These are phyloP conservation scores for Stemphylium vesicarium DNA, from an alignment of 2,329 filamentous ascomycete species.

Conservation along the genomic window DNA sequence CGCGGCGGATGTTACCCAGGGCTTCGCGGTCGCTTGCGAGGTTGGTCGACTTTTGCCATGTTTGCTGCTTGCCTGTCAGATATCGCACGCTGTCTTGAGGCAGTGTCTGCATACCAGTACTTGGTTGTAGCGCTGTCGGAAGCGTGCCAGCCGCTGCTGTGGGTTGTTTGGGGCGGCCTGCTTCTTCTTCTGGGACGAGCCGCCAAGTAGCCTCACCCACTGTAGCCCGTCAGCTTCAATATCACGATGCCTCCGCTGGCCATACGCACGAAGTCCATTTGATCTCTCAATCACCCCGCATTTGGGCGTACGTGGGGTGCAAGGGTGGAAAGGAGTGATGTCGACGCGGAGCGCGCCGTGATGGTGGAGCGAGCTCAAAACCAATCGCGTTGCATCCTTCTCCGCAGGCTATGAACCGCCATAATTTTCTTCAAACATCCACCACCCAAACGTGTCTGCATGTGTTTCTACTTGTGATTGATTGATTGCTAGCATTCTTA, in stretches of 20 bases:
- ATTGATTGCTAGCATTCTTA: background rate
- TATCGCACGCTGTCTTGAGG: background rate
- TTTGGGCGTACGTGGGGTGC: constrained; percentile 27
- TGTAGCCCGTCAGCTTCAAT: constrained; percentile 40
- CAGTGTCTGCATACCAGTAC: constrained; percentile 54
- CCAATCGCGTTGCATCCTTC: constrained; percentile 16
- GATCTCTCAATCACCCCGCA: constrained; percentile 32
- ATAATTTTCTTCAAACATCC: background rate
- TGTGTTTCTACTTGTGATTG: background rate
- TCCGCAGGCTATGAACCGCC: constrained; percentile 8
- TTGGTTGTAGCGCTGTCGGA: constrained; percentile 66
- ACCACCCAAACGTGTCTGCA: background rate
- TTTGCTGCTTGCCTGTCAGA: constrained; percentile 54
- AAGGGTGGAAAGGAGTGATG: constrained; percentile 23
- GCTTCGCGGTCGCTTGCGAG: constrained; percentile 60
- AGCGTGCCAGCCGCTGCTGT: constrained; percentile 65
- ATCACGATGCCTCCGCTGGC: background rate
- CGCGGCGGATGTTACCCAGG: constrained; percentile 57
- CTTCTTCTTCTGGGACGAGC: constrained; percentile 60
- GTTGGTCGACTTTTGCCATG: constrained; percentile 64
- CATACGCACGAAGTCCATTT: constrained; percentile 36
- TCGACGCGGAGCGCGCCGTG: constrained; percentile 20
- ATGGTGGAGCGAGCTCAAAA: constrained; percentile 16
- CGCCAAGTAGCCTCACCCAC: constrained; percentile 69
- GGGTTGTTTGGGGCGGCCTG: constrained; percentile 60